Evolutionary conservation across 1,284 basidiomycete species (phyloP).

Genomic region (Trichosporon faecale): DNA sequence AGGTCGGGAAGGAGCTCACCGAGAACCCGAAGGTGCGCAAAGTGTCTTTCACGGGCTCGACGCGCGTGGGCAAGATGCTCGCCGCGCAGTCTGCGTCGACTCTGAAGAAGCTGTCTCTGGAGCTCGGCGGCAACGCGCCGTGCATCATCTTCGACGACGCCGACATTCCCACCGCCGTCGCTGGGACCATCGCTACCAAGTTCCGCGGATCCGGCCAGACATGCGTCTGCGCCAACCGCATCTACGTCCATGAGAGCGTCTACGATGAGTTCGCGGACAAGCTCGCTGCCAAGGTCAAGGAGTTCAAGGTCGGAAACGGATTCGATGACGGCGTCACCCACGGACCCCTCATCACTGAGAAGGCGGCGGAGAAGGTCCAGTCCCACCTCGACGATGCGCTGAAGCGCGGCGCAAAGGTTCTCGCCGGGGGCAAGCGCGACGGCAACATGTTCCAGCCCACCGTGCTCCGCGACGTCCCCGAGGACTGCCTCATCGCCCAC

Average conservation of each 20-base stretch:
- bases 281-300: slow-evolving; percentile 60
- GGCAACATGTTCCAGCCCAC: slow-evolving; percentile 79
- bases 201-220: slow-evolving; percentile 92
- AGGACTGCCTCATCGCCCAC: slow-evolving; percentile 57
- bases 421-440: slow-evolving; percentile 75
- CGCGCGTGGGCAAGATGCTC: slow-evolving; percentile 83
- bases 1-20: slow-evolving; percentile 48
- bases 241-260: slow-evolving; percentile 49
- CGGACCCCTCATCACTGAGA: slow-evolving; percentile 86
- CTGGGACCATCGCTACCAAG: slow-evolving; percentile 83
- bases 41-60: slow-evolving; percentile 89
- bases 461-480: slow-evolving; percentile 80
- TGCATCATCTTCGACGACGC: slow-evolving; percentile 86
- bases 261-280: slow-evolving; percentile 49
- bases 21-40: slow-evolving; percentile 57
- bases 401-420: slow-evolving; percentile 74
- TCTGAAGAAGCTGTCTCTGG: slow-evolving; percentile 86
- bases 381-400: slow-evolving; percentile 84
- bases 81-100: slow-evolving; percentile 79
- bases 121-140: slow-evolving; percentile 55
- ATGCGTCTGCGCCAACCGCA: slow-evolving; percentile 52
- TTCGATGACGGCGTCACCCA: slow-evolving; percentile 79
- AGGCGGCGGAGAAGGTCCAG: slow-evolving; percentile 81
- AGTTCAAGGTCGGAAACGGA: slow-evolving; percentile 88
- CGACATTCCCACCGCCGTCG: slow-evolving; percentile 89